These are phyloP conservation scores for Tulasnella sp. DNA, from an alignment of 768 basidiomycete genomes.

Conservation along the genomic window DNA sequence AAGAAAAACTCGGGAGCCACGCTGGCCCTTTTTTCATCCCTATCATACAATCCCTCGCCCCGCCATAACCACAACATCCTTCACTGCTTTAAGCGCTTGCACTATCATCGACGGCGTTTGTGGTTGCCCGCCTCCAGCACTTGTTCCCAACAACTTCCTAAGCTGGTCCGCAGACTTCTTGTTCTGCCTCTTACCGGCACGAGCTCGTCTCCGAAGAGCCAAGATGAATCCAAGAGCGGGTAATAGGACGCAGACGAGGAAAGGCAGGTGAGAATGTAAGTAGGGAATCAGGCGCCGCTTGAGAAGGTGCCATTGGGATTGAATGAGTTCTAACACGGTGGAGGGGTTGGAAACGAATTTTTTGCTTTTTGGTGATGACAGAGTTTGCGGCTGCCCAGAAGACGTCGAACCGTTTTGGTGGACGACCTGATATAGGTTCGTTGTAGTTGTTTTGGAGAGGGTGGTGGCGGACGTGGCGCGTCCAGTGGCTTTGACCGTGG, in stretches of 20 bases:
- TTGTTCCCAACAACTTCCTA: constrained; percentile 40
- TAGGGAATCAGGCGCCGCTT: constrained; percentile 31
- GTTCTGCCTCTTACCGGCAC: neutral
- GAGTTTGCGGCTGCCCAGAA: constrained; percentile 29
- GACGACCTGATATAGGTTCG: constrained; percentile 12
- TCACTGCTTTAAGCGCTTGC: constrained; percentile 45
- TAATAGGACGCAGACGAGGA: constrained; percentile 40
- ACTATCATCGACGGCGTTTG: constrained; percentile 39
- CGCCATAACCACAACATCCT: constrained; percentile 67
- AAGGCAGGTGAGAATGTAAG: constrained; percentile 39
- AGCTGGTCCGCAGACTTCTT: constrained; percentile 49
- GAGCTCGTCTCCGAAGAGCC: neutral
- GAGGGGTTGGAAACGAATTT: constrained; percentile 18
- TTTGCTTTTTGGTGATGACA: constrained; percentile 21
- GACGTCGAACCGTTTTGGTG: constrained; percentile 26
- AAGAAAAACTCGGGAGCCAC: no score
- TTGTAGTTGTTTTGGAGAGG: neutral
- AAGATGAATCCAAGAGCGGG: constrained; percentile 31
- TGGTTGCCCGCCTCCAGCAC: constrained; percentile 30
- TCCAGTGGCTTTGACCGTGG: constrained; percentile 3
- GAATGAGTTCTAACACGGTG: constrained; percentile 19
- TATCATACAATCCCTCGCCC: constrained; percentile 60
- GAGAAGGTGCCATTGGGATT: constrained; percentile 26
- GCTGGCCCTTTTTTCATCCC: neutral
- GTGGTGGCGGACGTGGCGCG: neutral